Percentiles rank a stretch among this genome's conserved stretches.
phyloP scores from a whole-genome alignment of 495 filamentous ascomycete genomes.

The Neurospora intermedia region DNA sequence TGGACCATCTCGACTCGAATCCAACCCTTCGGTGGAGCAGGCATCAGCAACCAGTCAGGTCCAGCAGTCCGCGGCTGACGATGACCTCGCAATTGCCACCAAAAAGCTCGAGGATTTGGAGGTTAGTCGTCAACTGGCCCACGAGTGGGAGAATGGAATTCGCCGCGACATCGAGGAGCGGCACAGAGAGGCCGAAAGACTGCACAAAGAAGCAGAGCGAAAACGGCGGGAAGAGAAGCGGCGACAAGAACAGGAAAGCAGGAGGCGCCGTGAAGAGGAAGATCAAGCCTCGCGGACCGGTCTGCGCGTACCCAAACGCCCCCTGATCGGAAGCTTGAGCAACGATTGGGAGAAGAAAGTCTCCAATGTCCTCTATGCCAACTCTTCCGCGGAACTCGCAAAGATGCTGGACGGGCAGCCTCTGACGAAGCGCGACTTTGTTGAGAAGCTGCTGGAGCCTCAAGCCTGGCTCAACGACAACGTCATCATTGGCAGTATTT shows the following conservation, averaged over 20 bases:
- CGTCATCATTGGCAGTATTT: conserved; percentile 59
- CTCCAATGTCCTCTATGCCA: conserved; percentile 1
- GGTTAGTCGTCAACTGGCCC: conserved; percentile 9
- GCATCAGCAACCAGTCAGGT: neutral
- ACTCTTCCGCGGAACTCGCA: conserved; percentile 18
- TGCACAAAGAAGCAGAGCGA: conserved; percentile 4
- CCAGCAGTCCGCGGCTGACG: neutral
- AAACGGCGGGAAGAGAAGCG: conserved; percentile 13
- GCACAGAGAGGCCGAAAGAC: neutral
- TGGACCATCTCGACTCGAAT: neutral
- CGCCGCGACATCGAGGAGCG: conserved; percentile 2
- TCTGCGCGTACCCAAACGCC: conserved; percentile 7
- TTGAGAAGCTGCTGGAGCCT: conserved; percentile 37
- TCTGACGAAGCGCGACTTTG: conserved; percentile 52
- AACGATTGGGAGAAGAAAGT: conserved; percentile 22
- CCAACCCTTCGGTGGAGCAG: neutral
- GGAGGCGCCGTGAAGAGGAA: neutral
- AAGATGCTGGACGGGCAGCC: conserved; percentile 43
- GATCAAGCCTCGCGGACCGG: conserved; percentile 3
- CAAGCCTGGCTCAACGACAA: conserved; percentile 75
- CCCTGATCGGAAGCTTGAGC: conserved; percentile 20
- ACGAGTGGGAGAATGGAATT: conserved; percentile 5
- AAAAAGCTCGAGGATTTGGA: conserved; percentile 10
- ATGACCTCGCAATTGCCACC: conserved; percentile 7
- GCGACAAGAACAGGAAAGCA: conserved; percentile 9